Percentiles rank a stretch among this genome's conserved stretches.
phyloP scores from a whole-genome alignment of 805 yeast genomes.

The Phaffomyces opuntiae region DNA sequence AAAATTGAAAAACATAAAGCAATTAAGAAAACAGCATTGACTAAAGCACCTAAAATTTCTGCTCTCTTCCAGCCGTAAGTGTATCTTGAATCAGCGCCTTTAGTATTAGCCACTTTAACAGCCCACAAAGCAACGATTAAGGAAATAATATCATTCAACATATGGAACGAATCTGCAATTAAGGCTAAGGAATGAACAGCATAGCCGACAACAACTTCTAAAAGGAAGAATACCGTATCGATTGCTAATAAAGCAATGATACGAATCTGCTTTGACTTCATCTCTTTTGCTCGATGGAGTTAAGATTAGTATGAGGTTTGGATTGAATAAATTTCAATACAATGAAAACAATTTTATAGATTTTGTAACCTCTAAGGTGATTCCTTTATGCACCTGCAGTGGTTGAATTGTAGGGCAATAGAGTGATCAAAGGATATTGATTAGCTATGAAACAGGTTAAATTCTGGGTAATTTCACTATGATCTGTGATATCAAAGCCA shows the following conservation, averaged over 20 bases:
- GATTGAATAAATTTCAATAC: not conserved
- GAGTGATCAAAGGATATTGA: no score
- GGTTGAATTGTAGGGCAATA: no score
- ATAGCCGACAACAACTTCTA: conserved; percentile 83
- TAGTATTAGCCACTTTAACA: conserved; percentile 76
- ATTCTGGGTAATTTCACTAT: no score
- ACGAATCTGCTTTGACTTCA: conserved; percentile 50
- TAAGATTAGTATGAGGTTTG: not conserved
- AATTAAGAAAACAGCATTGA: conserved; percentile 86
- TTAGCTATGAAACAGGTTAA: no score
- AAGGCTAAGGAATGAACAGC: conserved; percentile 91
- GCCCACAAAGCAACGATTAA: conserved; percentile 94
- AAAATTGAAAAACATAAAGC: conserved; percentile 90
- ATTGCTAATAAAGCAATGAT: conserved; percentile 64
- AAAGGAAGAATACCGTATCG: conserved; percentile 76
- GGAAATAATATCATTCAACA: conserved; percentile 92
- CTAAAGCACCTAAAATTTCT: conserved; percentile 89
- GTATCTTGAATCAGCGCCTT: conserved; percentile 78
- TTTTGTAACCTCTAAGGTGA: not conserved
- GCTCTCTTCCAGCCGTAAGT: conserved; percentile 99
- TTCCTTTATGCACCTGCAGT: not conserved
- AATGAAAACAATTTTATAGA: not conserved
- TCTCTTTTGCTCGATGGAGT: not conserved
- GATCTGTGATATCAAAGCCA: no score
- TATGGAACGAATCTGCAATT: conserved; percentile 95